Evolutionary conservation across 169 alveolate genomes (phyloP).

Genomic region (Plasmodium malariae): DNA sequence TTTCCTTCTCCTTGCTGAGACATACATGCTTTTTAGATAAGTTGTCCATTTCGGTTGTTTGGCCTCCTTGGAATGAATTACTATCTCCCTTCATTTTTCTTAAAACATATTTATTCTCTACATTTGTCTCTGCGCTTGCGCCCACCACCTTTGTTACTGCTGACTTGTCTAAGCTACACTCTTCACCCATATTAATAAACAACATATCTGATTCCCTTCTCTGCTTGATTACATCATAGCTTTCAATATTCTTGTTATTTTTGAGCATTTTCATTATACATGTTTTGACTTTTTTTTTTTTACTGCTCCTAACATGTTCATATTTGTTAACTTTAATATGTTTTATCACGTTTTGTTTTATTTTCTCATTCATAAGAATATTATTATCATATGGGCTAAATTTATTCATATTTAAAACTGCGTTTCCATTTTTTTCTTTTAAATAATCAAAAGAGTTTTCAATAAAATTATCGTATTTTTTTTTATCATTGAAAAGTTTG

Average conservation of each 20-base stretch:
- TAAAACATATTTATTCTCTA: no score
- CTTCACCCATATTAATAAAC: no score
- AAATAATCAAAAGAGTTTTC: constrained; percentile 53
- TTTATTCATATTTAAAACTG: neutral
- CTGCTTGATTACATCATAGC: constrained; percentile 34
- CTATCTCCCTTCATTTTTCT: no score
- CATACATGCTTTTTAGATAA: neutral
- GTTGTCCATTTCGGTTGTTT: no score
- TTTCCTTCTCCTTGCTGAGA: neutral
- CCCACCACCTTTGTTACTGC: no score
- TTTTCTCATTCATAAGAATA: constrained; percentile 62
- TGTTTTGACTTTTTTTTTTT: constrained; percentile 42
- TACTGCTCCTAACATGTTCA: constrained; percentile 66
- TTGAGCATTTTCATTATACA: constrained; percentile 36
- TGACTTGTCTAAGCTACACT: no score
- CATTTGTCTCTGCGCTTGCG: no score
- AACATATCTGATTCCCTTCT: constrained; percentile 27
- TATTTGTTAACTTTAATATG: constrained; percentile 30
- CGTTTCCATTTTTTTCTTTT: constrained; percentile 34
- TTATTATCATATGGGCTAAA: constrained; percentile 66
- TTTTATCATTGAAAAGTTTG: neutral
- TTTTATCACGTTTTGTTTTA: constrained; percentile 58
- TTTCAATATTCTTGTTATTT: constrained; percentile 41
- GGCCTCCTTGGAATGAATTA: no score
- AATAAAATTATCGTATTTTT: neutral